These are phyloP conservation scores for Prosopis cineraria DNA, from an alignment of 306 rosid species.

Conservation along the genomic window DNA sequence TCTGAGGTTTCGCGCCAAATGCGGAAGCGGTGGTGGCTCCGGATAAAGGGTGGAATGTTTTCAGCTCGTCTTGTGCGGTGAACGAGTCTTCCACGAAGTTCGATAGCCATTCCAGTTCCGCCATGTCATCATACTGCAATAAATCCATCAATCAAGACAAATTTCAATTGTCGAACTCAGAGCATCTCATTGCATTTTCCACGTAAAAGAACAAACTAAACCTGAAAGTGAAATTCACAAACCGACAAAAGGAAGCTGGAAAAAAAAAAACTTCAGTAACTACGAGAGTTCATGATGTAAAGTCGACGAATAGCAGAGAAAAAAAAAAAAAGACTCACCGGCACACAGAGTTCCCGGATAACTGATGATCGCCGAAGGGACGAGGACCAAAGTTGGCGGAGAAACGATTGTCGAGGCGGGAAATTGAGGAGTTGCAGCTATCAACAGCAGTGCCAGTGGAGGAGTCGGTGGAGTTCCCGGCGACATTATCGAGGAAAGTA, in stretches of 20 bases:
- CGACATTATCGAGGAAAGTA: conserved; percentile 65
- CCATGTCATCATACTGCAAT: conserved; percentile 70
- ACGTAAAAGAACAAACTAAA: background rate
- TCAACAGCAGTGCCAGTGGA: conserved; percentile 68
- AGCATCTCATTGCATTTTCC: background rate
- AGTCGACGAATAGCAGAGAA: background rate
- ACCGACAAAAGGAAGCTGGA: background rate
- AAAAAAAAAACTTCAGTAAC: background rate
- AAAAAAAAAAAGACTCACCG: conserved; percentile 50
- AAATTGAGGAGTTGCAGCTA: conserved; percentile 78
- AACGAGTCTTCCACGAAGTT: conserved; percentile 67
- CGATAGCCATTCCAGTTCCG: conserved; percentile 74
- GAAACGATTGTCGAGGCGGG: conserved; percentile 57
- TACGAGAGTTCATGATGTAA: background rate
- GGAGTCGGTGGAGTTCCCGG: conserved; percentile 66
- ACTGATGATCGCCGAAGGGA: conserved; percentile 60
- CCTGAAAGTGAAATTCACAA: background rate
- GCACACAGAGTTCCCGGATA: conserved; percentile 83
- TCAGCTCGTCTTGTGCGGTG: conserved; percentile 60
- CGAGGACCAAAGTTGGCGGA: conserved; percentile 50
- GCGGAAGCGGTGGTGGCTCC: background rate
- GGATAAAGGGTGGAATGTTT: conserved; percentile 60
- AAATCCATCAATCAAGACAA: background rate
- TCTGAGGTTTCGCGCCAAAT: conserved; percentile 42
- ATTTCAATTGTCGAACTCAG: conserved; percentile 16